Evolutionary conservation across 805 yeast species (phyloP), one percentile per base, ranked within the genome.

Genomic region (Maudiozyma pseudohumilis): DNA sequence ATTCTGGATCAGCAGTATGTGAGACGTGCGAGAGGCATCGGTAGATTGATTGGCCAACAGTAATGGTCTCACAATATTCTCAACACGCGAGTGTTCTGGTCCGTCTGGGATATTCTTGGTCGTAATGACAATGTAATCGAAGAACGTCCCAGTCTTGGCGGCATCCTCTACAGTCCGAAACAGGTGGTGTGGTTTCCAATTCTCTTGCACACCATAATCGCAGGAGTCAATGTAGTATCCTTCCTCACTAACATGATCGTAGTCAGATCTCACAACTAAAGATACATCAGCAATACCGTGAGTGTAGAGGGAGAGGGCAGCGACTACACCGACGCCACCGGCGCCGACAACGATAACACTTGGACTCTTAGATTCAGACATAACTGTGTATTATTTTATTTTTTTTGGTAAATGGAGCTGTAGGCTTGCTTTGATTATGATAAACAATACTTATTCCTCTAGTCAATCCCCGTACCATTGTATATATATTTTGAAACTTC

Each of bases 321-420:
- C 77, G 24, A 85, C 72, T 13, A 85, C 70, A 26, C 95, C 95
- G 9, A 85, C 92, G 27, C 94, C 95, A 12, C 95, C 95, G 30
- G 85, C 71, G 9, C 95, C 95, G 28, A 84, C 70, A 9, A 84
- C 63, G 10, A 84, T 63, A 13, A 78, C 75, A 36, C 65, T 57
- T 11, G 60, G 52, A 20, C n/a, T n/a, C n/a, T n/a, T n/a, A n/a
- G n/a, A n/a, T n/a, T n/a, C n/a, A n/a, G n/a, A n/a, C n/a, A n/a
- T n/a, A n/a, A n/a, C n/a, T n/a, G n/a, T n/a, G n/a, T n/a, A n/a
- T n/a, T n/a, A n/a, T n/a, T n/a, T n/a, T n/a, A n/a, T n/a, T n/a
- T n/a, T n/a, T n/a, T n/a, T n/a, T n/a, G n/a, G n/a, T n/a, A n/a
- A n/a, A n/a, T n/a, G n/a, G n/a, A n/a, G n/a, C n/a, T n/a, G n/a